phyloP scores from a whole-genome alignment of 805 yeast species.

The Ogataea degrootiae region DNA sequence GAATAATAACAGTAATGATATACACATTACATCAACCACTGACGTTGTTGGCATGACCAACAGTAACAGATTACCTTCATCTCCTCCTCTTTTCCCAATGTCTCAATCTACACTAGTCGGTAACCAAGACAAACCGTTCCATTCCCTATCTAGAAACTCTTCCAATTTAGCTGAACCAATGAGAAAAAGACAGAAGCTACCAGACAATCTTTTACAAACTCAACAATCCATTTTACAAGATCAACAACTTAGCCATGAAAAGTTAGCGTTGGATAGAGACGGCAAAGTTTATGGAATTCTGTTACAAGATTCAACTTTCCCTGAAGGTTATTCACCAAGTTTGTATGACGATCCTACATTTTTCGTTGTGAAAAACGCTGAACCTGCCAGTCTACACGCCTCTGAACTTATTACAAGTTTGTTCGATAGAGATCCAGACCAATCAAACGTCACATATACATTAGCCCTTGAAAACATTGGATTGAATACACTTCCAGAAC shows the following conservation, averaged over 20 bases:
- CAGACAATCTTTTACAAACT: background rate
- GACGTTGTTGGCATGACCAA: slow-evolving; percentile 28
- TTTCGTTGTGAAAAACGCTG: slow-evolving; percentile 24
- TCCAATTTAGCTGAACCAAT: slow-evolving; percentile 18
- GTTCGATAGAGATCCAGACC: slow-evolving; percentile 37
- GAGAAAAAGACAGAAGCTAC: slow-evolving; percentile 23
- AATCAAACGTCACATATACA: slow-evolving; percentile 31
- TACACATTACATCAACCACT: background rate
- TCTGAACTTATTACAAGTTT: slow-evolving; percentile 37
- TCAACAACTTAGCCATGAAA: slow-evolving; percentile 8
- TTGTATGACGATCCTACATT: slow-evolving; percentile 31
- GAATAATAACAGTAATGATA: background rate
- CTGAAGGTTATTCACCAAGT: slow-evolving; percentile 24
- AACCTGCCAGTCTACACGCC: slow-evolving; percentile 29
- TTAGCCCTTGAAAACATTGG: slow-evolving; percentile 45
- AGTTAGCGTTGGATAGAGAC: slow-evolving; percentile 48
- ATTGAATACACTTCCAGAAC: slow-evolving; percentile 49
- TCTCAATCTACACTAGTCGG: slow-evolving; percentile 19
- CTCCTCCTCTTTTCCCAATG: slow-evolving; percentile 21
- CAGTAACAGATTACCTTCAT: slow-evolving; percentile 18
- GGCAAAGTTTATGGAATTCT: slow-evolving; percentile 32
- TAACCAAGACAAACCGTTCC: no score
- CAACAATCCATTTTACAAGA: background rate
- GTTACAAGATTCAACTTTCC: slow-evolving; percentile 27
- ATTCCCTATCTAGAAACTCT: slow-evolving; percentile 10